These are phyloP conservation scores for Brassica cretica DNA, from an alignment of 345 rosid genomes.

Conservation along the genomic window DNA sequence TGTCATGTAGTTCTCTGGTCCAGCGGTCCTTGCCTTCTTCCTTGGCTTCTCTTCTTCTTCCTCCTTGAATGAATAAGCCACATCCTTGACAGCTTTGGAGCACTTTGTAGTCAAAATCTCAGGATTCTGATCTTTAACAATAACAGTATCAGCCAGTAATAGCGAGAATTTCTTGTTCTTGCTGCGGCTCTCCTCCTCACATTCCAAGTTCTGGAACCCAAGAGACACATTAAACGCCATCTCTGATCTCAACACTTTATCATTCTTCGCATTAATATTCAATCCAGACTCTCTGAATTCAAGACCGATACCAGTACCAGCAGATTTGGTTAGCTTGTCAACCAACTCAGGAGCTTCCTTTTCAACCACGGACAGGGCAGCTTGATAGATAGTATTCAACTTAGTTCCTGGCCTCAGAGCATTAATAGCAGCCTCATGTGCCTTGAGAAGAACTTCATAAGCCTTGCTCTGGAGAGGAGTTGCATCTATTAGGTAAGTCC, in stretches of 20 bases:
- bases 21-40: slow-evolving; percentile 44
- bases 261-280: slow-evolving; percentile 77
- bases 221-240: slow-evolving; percentile 88
- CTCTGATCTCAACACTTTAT: slow-evolving; percentile 53
- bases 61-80: slow-evolving; percentile 86
- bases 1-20: slow-evolving; percentile 47
- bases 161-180: slow-evolving; percentile 67
- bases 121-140: slow-evolving; percentile 59
- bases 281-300: slow-evolving; percentile 92
- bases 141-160: slow-evolving; percentile 85
- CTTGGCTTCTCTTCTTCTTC: slow-evolving; percentile 67
- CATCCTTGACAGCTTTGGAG: slow-evolving; percentile 80
- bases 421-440: slow-evolving; percentile 86
- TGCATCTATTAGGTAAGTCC: slow-evolving; percentile 86
- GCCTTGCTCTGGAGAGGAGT: slow-evolving; percentile 79
- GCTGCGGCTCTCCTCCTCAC: slow-evolving; percentile 55
- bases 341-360: slow-evolving; percentile 77
- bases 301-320: slow-evolving; percentile 97
- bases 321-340: slow-evolving; percentile 77
- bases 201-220: slow-evolving; percentile 88
- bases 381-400: slow-evolving; percentile 66
- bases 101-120: slow-evolving; percentile 66
- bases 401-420: slow-evolving; percentile 73
- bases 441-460: slow-evolving; percentile 84
- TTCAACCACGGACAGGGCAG: slow-evolving; percentile 77